phyloP scores from a whole-genome alignment of 495 filamentous ascomycete genomes.

The Chaetomium fimeti region DNA sequence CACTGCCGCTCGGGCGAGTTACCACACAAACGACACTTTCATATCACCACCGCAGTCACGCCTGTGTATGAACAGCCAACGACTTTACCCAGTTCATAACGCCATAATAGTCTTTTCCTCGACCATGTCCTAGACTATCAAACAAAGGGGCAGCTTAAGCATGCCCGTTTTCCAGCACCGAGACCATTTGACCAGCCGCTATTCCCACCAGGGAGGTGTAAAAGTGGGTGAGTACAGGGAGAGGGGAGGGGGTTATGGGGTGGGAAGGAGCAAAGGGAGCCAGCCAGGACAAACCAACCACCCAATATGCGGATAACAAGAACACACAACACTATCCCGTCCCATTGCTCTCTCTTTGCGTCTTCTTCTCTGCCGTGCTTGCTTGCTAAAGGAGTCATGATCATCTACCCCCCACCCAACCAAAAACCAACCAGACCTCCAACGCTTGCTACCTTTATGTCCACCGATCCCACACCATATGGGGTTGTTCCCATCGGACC shows the following conservation, averaged over 20 bases:
- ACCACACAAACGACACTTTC: neutral
- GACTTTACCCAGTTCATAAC: neutral
- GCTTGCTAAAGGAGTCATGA: slow-evolving; percentile 8
- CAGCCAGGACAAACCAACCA: neutral
- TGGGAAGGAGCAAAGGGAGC: neutral
- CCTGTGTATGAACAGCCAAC: neutral
- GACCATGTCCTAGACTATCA: slow-evolving; percentile 7
- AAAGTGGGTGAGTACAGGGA: too few species aligned
- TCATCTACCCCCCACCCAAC: slow-evolving; percentile 10
- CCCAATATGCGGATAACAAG: neutral
- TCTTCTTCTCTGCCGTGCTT: slow-evolving; percentile 7
- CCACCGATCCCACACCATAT: neutral
- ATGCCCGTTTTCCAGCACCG: neutral
- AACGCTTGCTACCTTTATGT: neutral
- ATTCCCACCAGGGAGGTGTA: neutral
- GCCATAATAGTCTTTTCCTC: slow-evolving; percentile 6
- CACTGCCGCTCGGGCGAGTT: too few species aligned
- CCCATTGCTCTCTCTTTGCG: neutral
- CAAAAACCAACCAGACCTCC: neutral
- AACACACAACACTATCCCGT: slow-evolving; percentile 2
- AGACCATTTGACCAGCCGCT: neutral
- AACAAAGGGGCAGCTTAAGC: neutral
- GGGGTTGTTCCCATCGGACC: neutral
- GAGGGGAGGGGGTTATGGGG: too few species aligned
- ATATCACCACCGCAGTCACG: neutral